Conservation (phyloP, 345 rosid genomes). For the Eucalyptus leucophloia region DNA sequence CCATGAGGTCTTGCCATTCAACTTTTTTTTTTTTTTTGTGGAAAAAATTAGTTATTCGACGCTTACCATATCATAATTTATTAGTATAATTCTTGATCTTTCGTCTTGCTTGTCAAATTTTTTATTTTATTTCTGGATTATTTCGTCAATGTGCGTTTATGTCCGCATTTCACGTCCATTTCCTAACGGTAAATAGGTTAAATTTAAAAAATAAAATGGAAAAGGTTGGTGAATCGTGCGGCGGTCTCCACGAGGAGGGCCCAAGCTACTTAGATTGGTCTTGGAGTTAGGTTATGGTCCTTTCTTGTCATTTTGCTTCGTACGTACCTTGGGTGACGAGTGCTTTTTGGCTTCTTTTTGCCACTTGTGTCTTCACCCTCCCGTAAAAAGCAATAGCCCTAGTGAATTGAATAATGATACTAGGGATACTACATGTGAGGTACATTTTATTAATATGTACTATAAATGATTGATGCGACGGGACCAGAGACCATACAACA, state of each 20-base stretch:
- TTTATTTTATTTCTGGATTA: background rate
- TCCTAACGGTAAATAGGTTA: background rate
- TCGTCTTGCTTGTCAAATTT: background rate
- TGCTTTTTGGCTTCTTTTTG: background rate
- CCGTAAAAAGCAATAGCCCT: background rate
- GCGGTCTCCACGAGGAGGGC: background rate
- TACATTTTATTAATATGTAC: background rate
- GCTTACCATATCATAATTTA: background rate
- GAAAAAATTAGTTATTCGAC: background rate
- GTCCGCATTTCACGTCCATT: background rate
- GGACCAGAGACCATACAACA: background rate
- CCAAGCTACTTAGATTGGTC: background rate
- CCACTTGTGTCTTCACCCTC: background rate
- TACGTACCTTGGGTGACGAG: background rate
- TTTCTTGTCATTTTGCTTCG: background rate
- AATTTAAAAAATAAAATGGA: background rate
- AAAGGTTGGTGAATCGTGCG: background rate
- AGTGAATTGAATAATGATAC: background rate
- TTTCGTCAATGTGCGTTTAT: background rate
- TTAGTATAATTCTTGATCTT: background rate
- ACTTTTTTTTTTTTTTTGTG: background rate
- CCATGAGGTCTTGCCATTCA: background rate
- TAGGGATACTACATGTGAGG: background rate
- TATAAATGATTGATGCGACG: background rate
- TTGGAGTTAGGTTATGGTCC: background rate